phyloP scores from a whole-genome alignment of 345 rosid species.

The Linum tenue region DNA sequence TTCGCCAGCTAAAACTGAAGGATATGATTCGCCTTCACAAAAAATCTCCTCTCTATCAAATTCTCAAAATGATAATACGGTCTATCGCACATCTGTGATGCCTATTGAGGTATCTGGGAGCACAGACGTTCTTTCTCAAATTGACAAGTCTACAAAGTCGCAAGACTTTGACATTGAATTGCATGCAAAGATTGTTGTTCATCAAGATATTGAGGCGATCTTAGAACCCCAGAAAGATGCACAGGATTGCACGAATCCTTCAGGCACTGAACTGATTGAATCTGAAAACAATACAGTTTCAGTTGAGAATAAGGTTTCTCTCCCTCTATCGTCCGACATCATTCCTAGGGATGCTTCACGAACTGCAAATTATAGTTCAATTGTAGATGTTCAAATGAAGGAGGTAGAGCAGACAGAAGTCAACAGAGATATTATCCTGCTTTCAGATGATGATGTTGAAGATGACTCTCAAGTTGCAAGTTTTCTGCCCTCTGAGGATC shows the following conservation, averaged over 20 bases:
- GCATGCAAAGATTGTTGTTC: neutral
- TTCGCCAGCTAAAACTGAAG: neutral
- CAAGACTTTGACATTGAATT: neutral
- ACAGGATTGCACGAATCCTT: neutral
- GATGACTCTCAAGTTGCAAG: neutral
- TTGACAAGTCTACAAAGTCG: neutral
- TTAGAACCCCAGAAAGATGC: neutral
- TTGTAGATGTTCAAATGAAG: neutral
- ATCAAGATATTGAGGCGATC: neutral
- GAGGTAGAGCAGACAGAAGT: neutral
- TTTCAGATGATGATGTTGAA: neutral
- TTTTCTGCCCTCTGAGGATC: neutral
- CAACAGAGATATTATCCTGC: neutral
- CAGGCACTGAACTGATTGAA: neutral
- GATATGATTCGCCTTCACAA: neutral
- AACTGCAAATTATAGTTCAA: neutral
- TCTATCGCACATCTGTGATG: neutral
- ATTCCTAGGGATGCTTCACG: neutral
- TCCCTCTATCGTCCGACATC: neutral
- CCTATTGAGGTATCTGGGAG: neutral
- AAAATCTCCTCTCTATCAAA: neutral
- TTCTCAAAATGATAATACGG: neutral
- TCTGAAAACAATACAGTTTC: neutral
- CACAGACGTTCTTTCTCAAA: neutral
- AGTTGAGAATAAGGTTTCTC: neutral